A percentile compares a stretch with the other conserved stretches of the same genome.
phyloP scores from a whole-genome alignment of 495 filamentous ascomycete species.

The Podospora pseudocomata region DNA sequence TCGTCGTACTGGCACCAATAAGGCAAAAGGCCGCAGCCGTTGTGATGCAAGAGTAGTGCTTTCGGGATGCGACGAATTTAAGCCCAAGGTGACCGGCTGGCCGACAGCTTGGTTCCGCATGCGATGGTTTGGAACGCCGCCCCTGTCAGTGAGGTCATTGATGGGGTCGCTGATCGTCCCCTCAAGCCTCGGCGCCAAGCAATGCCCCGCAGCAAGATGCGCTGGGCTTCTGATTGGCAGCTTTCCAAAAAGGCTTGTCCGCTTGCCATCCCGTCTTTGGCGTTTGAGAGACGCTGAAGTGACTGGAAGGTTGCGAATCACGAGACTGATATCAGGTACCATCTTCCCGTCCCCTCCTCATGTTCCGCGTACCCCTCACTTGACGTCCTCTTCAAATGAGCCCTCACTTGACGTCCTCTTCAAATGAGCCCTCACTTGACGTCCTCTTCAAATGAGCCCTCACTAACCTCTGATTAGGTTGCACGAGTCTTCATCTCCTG shows the following conservation, averaged over 20 bases:
- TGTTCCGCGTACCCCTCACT: slow-evolving; percentile 3
- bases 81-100: neutral
- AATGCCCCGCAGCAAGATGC: slow-evolving; percentile 1
- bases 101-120: neutral
- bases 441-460: slow-evolving; percentile 2
- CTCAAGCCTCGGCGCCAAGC: neutral
- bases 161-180: neutral
- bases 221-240: neutral
- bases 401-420: neutral
- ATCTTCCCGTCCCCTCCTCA: neutral
- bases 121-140: neutral
- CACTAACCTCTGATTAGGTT: neutral
- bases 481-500: neutral
- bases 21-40: neutral
- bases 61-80: neutral
- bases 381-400: slow-evolving; percentile 3
- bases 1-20: neutral
- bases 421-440: slow-evolving; percentile 1
- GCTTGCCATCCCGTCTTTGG: neutral
- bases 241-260: neutral
- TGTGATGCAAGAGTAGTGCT: neutral
- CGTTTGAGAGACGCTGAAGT: neutral
- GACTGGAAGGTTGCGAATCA: neutral
- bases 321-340: neutral
- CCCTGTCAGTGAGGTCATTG: slow-evolving; percentile 6